A percentile compares a stretch with the other conserved stretches of the same genome.
These are phyloP conservation scores for Fulvia fulva DNA, from an alignment of 2,329 filamentous ascomycete species.

Conservation along the genomic window DNA sequence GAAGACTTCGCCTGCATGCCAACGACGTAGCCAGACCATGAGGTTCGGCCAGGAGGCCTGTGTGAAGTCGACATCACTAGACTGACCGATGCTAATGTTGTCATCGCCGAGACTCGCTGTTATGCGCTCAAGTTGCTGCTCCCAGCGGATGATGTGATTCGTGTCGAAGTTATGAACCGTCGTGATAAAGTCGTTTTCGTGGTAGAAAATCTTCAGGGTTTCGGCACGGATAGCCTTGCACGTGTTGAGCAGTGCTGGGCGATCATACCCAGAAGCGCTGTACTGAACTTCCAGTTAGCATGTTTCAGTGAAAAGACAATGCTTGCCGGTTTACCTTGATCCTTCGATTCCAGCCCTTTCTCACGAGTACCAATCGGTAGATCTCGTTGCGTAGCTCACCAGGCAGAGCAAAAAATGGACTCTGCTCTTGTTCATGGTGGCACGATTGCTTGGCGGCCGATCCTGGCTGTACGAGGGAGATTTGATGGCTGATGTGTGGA, in stretches of 20 bases:
- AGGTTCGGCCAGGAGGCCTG: no score
- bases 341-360: not conserved
- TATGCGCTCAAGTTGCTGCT: not conserved
- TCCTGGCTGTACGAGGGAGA: not conserved
- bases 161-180: not conserved
- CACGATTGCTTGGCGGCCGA: not conserved
- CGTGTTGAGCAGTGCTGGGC: not conserved
- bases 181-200: not conserved
- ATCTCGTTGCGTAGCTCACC: not conserved
- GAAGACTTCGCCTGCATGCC: no score
- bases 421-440: not conserved
- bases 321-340: no score
- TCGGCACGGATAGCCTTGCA: not conserved
- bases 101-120: no score
- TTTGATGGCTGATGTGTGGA: not conserved
- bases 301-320: no score
- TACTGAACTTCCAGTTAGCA: not conserved
- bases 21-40: no score
- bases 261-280: not conserved
- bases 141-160: no score
- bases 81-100: no score
- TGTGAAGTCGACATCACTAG: no score
- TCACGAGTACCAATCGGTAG: not conserved
- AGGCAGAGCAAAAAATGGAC: not conserved
- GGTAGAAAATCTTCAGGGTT: not conserved